Conservation (phyloP, 139 green algal genomes). For the Astrephomene gubernaculifera region DNA sequence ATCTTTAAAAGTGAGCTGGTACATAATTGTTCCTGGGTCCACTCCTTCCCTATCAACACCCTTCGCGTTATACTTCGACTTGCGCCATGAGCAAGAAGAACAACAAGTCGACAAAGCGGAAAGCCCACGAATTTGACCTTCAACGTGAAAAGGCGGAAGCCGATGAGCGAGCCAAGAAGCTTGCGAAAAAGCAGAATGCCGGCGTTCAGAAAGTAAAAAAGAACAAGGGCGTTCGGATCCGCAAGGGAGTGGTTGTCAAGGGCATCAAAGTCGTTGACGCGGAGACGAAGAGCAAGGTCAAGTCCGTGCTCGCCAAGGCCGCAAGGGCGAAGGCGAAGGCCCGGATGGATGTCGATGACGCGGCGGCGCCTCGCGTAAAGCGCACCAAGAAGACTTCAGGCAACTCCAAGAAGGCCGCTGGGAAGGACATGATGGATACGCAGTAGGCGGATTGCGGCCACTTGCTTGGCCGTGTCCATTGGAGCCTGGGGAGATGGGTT, state of each 20-base stretch:
- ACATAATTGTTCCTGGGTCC: background rate
- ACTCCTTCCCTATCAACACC: background rate
- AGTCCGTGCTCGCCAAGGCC: conserved; percentile 4
- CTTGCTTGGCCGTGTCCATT: background rate
- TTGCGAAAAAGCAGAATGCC: conserved; percentile 8
- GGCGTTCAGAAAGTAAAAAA: conserved; percentile 34
- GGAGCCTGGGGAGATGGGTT: background rate
- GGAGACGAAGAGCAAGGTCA: conserved; percentile 24
- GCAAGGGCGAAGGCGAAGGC: background rate
- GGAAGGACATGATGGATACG: conserved; percentile 10
- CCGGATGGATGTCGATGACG: conserved; percentile 35
- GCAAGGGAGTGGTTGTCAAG: conserved; percentile 32
- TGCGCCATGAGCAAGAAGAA: conserved; percentile 38
- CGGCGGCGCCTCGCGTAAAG: conserved; percentile 1
- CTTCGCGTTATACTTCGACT: background rate
- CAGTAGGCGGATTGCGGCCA: background rate
- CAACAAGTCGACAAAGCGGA: conserved; percentile 28
- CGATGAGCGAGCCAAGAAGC: background rate
- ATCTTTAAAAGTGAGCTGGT: too few relatives aligned
- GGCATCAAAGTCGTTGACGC: conserved; percentile 39
- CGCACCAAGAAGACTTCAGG: background rate
- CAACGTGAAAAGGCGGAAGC: conserved; percentile 27
- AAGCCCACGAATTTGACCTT: conserved; percentile 15
- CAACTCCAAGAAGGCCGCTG: background rate
- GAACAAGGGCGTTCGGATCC: conserved; percentile 21